Conservation (phyloP, 768 basidiomycete species). For the Paxillus ammoniavirescens region DNA sequence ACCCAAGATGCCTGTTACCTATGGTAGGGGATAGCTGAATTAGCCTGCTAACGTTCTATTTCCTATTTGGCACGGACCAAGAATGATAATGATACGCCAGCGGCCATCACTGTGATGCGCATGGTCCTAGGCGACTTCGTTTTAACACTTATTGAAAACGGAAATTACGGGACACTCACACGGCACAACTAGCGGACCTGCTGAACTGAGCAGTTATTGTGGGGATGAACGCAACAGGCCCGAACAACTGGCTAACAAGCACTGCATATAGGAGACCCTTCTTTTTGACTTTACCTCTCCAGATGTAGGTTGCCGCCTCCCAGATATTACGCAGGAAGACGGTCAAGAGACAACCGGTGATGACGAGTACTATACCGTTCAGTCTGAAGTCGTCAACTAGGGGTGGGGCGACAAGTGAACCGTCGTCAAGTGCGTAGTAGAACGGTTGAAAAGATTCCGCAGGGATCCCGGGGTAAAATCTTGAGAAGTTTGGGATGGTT, state of each 20-base stretch:
- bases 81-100: conserved; percentile 38
- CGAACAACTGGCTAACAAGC: conserved; percentile 53
- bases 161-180: conserved; percentile 35
- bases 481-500: conserved; percentile 45
- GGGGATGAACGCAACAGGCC: conserved; percentile 42
- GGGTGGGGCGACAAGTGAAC: conserved; percentile 54
- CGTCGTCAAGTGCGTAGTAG: conserved; percentile 49
- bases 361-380: conserved; percentile 43
- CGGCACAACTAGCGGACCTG: conserved; percentile 40
- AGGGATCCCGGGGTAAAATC: conserved; percentile 40
- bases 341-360: conserved; percentile 47
- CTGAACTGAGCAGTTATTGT: conserved; percentile 48
- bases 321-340: conserved; percentile 54
- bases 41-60: not conserved
- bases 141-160: not conserved
- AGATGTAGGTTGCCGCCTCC: conserved; percentile 49
- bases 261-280: conserved; percentile 59
- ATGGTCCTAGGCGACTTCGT: conserved; percentile 31
- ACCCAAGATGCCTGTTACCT: conserved; percentile 65
- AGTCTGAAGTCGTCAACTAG: conserved; percentile 42
- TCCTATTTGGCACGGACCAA: conserved; percentile 30
- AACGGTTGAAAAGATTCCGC: conserved; percentile 46
- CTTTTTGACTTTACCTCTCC: conserved; percentile 54
- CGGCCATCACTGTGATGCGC: conserved; percentile 35
- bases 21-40: not conserved